Evolutionary conservation across 768 basidiomycete genomes (phyloP).

Genomic region (Auriscalpium vulgare): DNA sequence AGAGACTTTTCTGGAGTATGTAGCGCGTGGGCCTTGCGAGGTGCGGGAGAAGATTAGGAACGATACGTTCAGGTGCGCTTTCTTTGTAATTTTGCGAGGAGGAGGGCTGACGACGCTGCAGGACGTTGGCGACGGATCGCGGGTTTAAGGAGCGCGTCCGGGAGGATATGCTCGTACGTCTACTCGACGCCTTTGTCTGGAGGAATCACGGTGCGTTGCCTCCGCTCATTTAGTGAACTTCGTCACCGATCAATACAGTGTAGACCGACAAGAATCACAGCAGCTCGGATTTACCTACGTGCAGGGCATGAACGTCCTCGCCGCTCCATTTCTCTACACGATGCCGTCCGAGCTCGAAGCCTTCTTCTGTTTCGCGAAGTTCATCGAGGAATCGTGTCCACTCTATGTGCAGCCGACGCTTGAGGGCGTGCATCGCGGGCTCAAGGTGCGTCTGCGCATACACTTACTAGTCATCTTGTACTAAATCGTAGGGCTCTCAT

Average conservation of each 20-base stretch:
- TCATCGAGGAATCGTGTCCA: conserved; percentile 92
- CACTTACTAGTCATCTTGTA: too few species aligned
- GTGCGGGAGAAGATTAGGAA: conserved; percentile 91
- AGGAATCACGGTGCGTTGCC: conserved; percentile 63
- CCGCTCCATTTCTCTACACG: conserved; percentile 94
- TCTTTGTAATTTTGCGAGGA: neutral
- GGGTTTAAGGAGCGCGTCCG: conserved; percentile 97
- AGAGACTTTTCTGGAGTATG: conserved; percentile 68
- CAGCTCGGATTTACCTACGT: conserved; percentile 91
- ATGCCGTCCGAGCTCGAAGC: conserved; percentile 99
- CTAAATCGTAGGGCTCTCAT: neutral
- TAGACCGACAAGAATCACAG: conserved; percentile 72
- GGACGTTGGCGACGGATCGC: conserved; percentile 91
- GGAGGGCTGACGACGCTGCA: conserved; percentile 18
- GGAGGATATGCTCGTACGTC: conserved; percentile 92
- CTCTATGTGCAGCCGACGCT: conserved; percentile 95
- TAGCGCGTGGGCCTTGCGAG: conserved; percentile 77
- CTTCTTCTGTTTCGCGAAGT: conserved; percentile 92
- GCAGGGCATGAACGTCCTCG: conserved; percentile 98
- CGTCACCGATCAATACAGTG: neutral
- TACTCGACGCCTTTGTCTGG: conserved; percentile 99
- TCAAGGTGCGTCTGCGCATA: conserved; percentile 56
- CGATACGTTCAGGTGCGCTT: conserved; percentile 83
- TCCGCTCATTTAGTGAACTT: too few species aligned
- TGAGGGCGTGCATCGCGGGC: conserved; percentile 89